Percentiles rank a stretch among this genome's conserved stretches.
phyloP scores from a whole-genome alignment of 805 yeast species.

The Scheffersomyces ergatensis region DNA sequence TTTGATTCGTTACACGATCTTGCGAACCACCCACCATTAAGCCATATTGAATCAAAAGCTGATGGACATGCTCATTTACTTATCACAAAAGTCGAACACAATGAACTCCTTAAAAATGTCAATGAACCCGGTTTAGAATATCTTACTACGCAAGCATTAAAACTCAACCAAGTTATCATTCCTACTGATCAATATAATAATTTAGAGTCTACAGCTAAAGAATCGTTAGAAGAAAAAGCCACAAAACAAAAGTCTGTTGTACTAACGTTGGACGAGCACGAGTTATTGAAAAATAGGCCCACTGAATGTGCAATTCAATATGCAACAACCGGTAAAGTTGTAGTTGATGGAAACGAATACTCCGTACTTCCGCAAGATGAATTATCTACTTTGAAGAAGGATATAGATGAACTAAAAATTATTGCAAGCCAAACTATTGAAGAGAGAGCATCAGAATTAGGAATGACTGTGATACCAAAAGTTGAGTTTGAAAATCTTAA shows the following conservation, averaged over 20 bases:
- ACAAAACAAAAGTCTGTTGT: constrained; percentile 1
- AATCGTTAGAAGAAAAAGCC: constrained; percentile 7
- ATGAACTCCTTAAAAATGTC: constrained; percentile 3
- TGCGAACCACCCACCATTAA: constrained; percentile 23
- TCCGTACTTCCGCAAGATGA: constrained; percentile 11
- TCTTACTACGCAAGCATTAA: background rate
- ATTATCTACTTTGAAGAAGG: constrained; percentile 20
- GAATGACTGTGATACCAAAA: constrained; percentile 5
- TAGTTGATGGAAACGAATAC: constrained; percentile 1
- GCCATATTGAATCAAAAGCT: constrained; percentile 24
- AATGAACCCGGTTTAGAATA: constrained; percentile 2
- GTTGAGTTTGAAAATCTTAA: constrained; percentile 9
- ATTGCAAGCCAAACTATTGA: constrained; percentile 3
- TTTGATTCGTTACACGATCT: constrained; percentile 4
- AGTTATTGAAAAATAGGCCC: constrained; percentile 1
- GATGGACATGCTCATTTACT: constrained; percentile 5
- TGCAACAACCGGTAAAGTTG: background rate
- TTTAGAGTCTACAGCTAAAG: background rate
- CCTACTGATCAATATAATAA: constrained; percentile 16
- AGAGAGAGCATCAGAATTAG: constrained; percentile 7
- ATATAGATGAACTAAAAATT: constrained; percentile 13
- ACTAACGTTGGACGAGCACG: constrained; percentile 1
- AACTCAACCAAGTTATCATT: constrained; percentile 13
- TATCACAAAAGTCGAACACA: constrained; percentile 3
- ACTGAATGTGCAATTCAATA: constrained; percentile 1